A percentile compares a stretch with the other conserved stretches of the same genome.
Evolutionary conservation across 306 rosid species (phyloP).

Genomic region (Trifolium subterraneum): DNA sequence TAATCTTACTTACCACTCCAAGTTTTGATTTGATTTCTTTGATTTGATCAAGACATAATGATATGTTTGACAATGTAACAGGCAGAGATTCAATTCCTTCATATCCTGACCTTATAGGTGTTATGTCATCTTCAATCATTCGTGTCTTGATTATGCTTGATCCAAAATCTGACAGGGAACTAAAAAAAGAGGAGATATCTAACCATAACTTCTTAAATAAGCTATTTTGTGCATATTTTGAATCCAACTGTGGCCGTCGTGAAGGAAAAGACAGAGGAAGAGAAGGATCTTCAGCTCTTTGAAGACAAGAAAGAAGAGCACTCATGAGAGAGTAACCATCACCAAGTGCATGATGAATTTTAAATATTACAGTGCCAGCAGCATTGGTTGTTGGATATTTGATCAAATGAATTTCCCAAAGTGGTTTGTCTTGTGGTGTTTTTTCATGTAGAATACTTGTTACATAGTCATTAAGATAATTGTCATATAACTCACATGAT

Average conservation of each 20-base stretch:
- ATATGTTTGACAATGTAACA: conserved; percentile 39
- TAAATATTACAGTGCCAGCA: conserved; percentile 49
- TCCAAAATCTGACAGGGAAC: conserved; percentile 46
- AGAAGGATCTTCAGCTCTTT: conserved; percentile 61
- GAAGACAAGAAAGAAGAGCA: conserved; percentile 62
- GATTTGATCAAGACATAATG: conserved; percentile 53
- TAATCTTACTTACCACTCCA: conserved; percentile 69
- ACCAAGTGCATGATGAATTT: conserved; percentile 66
- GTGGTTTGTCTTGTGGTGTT: conserved; percentile 49
- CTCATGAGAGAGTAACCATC: conserved; percentile 73
- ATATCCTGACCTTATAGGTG: conserved; percentile 61
- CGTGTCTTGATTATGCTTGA: conserved; percentile 37
- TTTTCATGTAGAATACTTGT: conserved; percentile 32
- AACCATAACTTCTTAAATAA: conserved; percentile 17
- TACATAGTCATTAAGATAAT: conserved; percentile 49
- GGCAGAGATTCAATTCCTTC: conserved; percentile 51
- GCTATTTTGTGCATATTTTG: not conserved
- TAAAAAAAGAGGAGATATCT: not conserved
- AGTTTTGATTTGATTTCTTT: conserved; percentile 61
- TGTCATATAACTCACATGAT: conserved; percentile 40
- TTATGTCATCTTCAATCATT: conserved; percentile 49
- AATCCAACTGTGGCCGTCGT: not conserved
- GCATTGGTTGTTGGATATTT: conserved; percentile 65
- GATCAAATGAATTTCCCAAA: conserved; percentile 64
- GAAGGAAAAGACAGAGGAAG: conserved; percentile 66